Conservation (phyloP, 2,329 filamentous ascomycete genomes). For the Botrytis aclada region DNA sequence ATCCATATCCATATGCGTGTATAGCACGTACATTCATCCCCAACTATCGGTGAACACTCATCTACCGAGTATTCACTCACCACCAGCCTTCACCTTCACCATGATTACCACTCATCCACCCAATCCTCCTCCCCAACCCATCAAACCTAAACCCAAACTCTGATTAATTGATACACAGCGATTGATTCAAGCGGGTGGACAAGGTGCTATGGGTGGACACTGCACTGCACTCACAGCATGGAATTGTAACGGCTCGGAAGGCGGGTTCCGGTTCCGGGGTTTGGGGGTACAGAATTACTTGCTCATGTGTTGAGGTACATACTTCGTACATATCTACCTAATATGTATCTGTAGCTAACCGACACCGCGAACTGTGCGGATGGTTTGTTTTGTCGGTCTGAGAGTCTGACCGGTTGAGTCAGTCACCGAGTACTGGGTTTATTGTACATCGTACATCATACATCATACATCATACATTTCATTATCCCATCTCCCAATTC, state of each 20-base stretch:
- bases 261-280: background rate
- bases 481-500: background rate
- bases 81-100: too few species aligned
- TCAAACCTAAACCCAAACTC: background rate
- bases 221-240: too few species aligned
- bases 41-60: background rate
- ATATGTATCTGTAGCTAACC: background rate
- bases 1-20: background rate
- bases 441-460: background rate
- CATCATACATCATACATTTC: background rate
- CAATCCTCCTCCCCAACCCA: too few species aligned
- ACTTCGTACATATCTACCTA: background rate
- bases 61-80: too few species aligned
- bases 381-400: background rate
- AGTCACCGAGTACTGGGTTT: background rate
- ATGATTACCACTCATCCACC: too few species aligned
- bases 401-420: background rate
- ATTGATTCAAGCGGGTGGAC: background rate
- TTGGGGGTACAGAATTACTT: too few species aligned
- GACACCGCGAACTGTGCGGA: background rate
- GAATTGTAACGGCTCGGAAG: background rate
- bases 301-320: background rate
- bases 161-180: background rate
- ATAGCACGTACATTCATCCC: background rate
- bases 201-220: too few species aligned